Percentiles rank a stretch among this genome's conserved stretches.
Conservation (phyloP, 305 asterid species). For the Fraxinus latifolia region DNA sequence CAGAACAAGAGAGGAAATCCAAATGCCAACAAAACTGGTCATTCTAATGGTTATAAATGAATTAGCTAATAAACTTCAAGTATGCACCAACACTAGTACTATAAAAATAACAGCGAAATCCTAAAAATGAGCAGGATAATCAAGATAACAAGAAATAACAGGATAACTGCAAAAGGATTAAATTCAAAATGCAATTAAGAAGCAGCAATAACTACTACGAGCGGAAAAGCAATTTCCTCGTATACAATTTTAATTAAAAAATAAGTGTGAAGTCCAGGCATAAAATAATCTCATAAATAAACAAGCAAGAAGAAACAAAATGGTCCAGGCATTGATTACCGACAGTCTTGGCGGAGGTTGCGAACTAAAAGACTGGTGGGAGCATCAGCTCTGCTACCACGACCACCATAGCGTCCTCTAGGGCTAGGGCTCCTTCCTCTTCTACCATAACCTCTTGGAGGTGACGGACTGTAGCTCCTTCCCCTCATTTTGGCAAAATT, state of each 20-base stretch:
- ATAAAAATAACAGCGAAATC: neutral
- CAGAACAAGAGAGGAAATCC: neutral
- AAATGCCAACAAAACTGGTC: neutral
- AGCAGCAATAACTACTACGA: neutral
- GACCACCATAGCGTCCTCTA: conserved; percentile 55
- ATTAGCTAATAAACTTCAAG: neutral
- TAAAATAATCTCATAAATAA: neutral
- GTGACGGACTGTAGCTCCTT: conserved; percentile 50
- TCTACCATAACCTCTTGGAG: conserved; percentile 57
- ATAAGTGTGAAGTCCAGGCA: neutral
- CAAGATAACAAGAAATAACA: neutral
- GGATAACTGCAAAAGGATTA: neutral
- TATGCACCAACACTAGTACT: neutral
- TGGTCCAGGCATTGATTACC: conserved; percentile 24
- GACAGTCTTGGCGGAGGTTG: conserved; percentile 37
- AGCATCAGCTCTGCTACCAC: conserved; percentile 30
- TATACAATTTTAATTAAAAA: neutral
- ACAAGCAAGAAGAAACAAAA: neutral
- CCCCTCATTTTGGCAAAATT: conserved; percentile 37
- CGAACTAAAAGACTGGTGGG: conserved; percentile 38
- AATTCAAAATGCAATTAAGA: neutral
- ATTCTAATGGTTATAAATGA: neutral
- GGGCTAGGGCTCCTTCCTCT: conserved; percentile 74
- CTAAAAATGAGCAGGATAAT: neutral
- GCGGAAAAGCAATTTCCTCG: neutral